Conservation (phyloP, 345 rosid genomes). For the Corymbia maculata region DNA sequence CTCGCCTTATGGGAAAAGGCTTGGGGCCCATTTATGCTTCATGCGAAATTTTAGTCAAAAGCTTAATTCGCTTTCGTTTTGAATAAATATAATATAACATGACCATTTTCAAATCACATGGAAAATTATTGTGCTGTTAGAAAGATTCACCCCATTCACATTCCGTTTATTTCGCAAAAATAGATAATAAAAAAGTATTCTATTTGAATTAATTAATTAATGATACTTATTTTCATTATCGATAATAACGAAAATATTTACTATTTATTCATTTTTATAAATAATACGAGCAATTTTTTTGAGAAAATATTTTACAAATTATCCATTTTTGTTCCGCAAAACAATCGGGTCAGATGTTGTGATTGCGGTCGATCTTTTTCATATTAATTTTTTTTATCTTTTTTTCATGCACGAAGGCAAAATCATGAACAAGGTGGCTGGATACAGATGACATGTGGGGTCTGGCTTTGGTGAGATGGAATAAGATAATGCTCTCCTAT, state of each 20-base stretch:
- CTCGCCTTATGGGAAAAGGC: not conserved
- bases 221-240: not conserved
- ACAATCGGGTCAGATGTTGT: no score
- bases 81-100: not conserved
- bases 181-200: not conserved
- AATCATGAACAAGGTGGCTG: not conserved
- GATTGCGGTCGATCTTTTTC: not conserved
- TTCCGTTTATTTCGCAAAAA: not conserved
- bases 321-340: no score
- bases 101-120: not conserved
- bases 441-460: not conserved
- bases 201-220: not conserved
- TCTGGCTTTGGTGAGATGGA: not conserved
- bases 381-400: not conserved
- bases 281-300: rapidly evolving
- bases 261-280: not conserved
- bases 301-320: not conserved
- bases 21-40: not conserved
- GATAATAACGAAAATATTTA: not conserved
- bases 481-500: not conserved
- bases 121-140: not conserved
- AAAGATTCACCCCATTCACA: not conserved
- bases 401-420: not conserved
- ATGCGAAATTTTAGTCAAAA: not conserved
- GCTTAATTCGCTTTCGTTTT: not conserved